Base-by-base conservation (phyloP, 164 flowering plant species). In the Vitis amurensis region DNA sequence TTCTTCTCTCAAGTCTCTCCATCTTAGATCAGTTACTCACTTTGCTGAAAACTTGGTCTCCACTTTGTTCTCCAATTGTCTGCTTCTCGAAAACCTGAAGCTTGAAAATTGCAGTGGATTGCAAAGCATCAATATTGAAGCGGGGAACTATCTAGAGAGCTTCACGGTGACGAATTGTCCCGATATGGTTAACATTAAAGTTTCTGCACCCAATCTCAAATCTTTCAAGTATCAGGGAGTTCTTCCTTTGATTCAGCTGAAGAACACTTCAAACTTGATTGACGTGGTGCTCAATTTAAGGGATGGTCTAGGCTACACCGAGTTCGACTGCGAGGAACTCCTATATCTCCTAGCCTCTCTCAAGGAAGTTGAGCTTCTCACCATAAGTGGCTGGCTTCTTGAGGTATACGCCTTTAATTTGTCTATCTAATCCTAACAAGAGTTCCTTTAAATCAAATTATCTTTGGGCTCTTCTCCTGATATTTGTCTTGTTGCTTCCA, bases 321-420 rank as follows among this genome's bases (percentile, higher is more conserved):
- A 55, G 1, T 73, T 73, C 16, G 71, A 68, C 31, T 63, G 68
- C 9, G 72, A 73, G 37, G 76, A 73, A 17, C 17, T 59, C 57
- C 30, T 73, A n/a, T 48, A 48, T 49, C 68, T 68, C 44, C 58
- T 73, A 2, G 64, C 50, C n/a, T 55, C 61, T 50, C n/a, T 73
- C 50, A 62, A 68, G 49, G 71, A 73, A 8, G 71, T 73, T 12
- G 63, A 68, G 49, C 49, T 9, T 10, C 68, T 73, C 23, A 61
- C 58, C 3, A 10, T 68, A 4, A 68, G 71, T 19, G 71, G 71
- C 14, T 73, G 76, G 76, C 72, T 73, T 53, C 67, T 73, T 63
- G 71, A 73, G 71, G 76, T 73, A 72, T 13, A 6, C 16, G 9
- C 13, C 11, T 50, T 50, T 9, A 50, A 29, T 10, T 59, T 15